Percentiles rank a stretch among this genome's conserved stretches.
phyloP scores from a whole-genome alignment of 768 basidiomycete species.

The Leccinum barrowsii region DNA sequence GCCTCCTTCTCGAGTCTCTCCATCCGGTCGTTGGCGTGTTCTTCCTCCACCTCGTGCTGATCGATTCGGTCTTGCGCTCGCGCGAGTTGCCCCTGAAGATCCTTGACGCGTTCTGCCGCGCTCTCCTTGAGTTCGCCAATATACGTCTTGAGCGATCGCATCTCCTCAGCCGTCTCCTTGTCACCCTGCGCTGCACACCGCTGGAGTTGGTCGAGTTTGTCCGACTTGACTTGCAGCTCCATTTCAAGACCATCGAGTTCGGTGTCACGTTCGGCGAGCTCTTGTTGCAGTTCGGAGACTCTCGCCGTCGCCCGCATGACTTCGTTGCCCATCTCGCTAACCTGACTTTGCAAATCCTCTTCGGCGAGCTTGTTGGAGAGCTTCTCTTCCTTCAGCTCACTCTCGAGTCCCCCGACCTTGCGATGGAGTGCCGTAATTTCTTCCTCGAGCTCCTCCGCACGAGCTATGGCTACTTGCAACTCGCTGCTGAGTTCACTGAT shows the following conservation, averaged over 20 bases:
- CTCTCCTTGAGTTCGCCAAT: constrained; percentile 60
- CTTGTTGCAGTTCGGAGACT: constrained; percentile 43
- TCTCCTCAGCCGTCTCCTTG: constrained; percentile 27
- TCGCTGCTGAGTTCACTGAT: constrained; percentile 54
- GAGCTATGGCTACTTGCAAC: constrained; percentile 47
- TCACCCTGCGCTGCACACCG: constrained; percentile 23
- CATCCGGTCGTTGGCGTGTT: constrained; percentile 46
- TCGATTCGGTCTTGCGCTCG: constrained; percentile 44
- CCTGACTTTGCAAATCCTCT: constrained; percentile 37
- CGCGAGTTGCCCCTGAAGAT: constrained; percentile 54
- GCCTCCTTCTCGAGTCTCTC: constrained; percentile 52
- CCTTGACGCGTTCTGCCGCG: constrained; percentile 47
- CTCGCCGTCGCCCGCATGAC: constrained; percentile 32
- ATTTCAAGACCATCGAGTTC: constrained; percentile 33
- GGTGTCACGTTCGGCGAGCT: constrained; percentile 39
- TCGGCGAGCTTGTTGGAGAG: constrained; percentile 37
- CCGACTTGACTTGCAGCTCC: constrained; percentile 39
- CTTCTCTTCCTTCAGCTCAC: constrained; percentile 52
- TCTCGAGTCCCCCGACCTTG: constrained; percentile 53
- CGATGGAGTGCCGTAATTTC: constrained; percentile 52
- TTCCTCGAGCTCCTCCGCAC: constrained; percentile 60
- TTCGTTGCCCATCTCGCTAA: constrained; percentile 29
- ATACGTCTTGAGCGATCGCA: constrained; percentile 45
- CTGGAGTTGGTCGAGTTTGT: constrained; percentile 23
- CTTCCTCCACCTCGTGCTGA: constrained; percentile 41